Conservation (phyloP, 2,329 filamentous ascomycete species). For the Trichoderma sp. region DNA sequence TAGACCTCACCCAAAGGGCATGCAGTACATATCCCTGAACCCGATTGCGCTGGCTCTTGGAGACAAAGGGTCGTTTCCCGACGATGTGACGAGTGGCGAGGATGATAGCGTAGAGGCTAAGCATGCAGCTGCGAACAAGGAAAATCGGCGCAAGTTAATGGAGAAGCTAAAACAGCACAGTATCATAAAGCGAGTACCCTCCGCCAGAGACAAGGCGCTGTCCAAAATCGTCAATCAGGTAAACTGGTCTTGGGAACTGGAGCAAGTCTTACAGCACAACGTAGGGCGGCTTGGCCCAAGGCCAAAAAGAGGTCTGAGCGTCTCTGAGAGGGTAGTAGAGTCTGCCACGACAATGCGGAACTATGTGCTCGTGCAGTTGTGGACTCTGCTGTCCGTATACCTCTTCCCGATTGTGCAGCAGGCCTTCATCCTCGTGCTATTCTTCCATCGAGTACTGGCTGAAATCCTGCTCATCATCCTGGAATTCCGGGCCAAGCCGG, state of each 20-base stretch:
- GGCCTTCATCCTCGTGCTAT: conserved; percentile 74
- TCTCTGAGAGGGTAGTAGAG: conserved; percentile 91
- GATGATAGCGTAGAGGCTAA: conserved; percentile 70
- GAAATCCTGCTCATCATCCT: conserved; percentile 77
- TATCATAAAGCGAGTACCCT: conserved; percentile 73
- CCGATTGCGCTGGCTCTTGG: conserved; percentile 86
- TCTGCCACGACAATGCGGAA: conserved; percentile 86
- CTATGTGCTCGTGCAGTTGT: conserved; percentile 67
- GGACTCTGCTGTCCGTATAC: conserved; percentile 72
- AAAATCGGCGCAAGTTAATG: conserved; percentile 66
- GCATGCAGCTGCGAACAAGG: conserved; percentile 59
- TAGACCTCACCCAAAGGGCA: conserved; percentile 77
- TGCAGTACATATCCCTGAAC: conserved; percentile 94
- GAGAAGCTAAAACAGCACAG: conserved; percentile 89
- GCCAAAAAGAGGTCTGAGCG: conserved; percentile 81
- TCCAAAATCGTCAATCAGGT: conserved; percentile 86
- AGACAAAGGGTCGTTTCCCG: conserved; percentile 60
- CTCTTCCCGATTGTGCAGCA: conserved; percentile 74
- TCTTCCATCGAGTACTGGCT: conserved; percentile 77
- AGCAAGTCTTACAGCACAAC: conserved; percentile 84
- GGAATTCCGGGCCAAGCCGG: conserved; percentile 80
- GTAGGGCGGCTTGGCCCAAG: conserved; percentile 80
- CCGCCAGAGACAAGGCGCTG: conserved; percentile 80
- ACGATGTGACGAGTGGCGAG: conserved; percentile 29
- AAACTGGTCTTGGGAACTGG: conserved; percentile 92